These are phyloP conservation scores for Globisporangium viniferum DNA, from an alignment of 352 stramenopile species.

Conservation along the genomic window DNA sequence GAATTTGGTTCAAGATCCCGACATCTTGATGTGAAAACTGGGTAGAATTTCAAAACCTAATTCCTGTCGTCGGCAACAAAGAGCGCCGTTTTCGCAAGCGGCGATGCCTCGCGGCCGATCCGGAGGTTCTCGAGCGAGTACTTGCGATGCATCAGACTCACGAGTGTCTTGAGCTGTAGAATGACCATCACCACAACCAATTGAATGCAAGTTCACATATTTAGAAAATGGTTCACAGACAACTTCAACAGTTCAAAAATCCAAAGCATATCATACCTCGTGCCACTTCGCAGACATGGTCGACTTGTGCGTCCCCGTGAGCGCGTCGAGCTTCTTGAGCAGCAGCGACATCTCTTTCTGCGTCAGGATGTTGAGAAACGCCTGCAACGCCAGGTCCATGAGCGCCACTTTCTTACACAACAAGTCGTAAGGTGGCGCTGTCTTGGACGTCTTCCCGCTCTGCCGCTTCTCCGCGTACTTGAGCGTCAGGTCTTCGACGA, in stretches of 20 bases:
- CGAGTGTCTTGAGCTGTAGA: constrained; percentile 68
- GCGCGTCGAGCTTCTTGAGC: constrained; percentile 64
- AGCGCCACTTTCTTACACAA: constrained; percentile 82
- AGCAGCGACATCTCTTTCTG: constrained; percentile 67
- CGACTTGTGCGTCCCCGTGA: constrained; percentile 71
- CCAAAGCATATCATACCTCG: constrained; percentile 32
- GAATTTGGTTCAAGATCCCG: background rate
- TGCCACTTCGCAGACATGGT: constrained; percentile 84
- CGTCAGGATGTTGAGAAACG: constrained; percentile 73
- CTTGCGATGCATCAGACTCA: constrained; percentile 83
- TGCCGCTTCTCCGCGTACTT: constrained; percentile 66
- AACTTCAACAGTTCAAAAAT: background rate
- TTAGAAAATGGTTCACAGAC: background rate
- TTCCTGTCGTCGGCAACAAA: constrained; percentile 35
- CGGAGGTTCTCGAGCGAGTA: constrained; percentile 80
- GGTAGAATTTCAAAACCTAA: constrained; percentile 4
- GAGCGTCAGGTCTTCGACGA: constrained; percentile 71
- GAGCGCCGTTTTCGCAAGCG: constrained; percentile 39
- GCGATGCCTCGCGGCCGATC: constrained; percentile 42
- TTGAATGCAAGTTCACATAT: background rate
- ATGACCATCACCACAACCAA: background rate
- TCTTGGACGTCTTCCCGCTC: constrained; percentile 29
- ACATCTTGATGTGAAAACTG: background rate
- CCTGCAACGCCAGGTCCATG: constrained; percentile 79
- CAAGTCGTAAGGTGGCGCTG: constrained; percentile 55